phyloP scores from a whole-genome alignment of 2,329 filamentous ascomycete genomes.

The Lachnellula cervina region DNA sequence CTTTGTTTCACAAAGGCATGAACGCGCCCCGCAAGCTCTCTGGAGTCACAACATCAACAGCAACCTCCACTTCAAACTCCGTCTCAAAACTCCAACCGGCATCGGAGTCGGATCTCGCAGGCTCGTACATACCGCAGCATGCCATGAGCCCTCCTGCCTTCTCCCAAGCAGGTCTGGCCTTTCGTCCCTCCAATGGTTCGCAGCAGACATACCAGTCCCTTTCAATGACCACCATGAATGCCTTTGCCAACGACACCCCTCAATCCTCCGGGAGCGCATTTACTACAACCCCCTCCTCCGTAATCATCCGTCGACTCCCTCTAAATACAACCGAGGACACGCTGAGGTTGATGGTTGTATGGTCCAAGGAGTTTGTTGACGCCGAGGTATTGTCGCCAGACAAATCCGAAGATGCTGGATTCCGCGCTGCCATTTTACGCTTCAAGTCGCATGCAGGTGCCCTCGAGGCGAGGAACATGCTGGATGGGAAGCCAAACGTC shows the following conservation, averaged over 20 bases:
- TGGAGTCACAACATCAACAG: constrained; percentile 17
- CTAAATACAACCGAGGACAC: constrained; percentile 49
- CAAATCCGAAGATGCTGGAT: constrained; percentile 45
- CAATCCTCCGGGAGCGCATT: constrained; percentile 22
- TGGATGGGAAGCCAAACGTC: constrained; percentile 51
- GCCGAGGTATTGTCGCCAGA: constrained; percentile 48
- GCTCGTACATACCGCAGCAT: constrained; percentile 28
- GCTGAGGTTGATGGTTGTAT: constrained; percentile 53
- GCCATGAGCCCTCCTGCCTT: constrained; percentile 32
- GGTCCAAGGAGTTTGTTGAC: constrained; percentile 50
- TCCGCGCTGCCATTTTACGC: constrained; percentile 47
- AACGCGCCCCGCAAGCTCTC: constrained; percentile 18
- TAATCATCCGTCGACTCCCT: constrained; percentile 52
- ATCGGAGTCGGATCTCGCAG: constrained; percentile 21
- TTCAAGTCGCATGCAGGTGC: constrained; percentile 52
- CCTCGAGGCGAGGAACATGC: constrained; percentile 50
- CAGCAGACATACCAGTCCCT: constrained; percentile 29
- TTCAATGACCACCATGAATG: constrained; percentile 30
- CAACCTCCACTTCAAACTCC: constrained; percentile 2
- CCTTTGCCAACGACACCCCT: constrained; percentile 24
- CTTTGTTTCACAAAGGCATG: constrained; percentile 25
- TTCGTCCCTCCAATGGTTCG: constrained; percentile 27
- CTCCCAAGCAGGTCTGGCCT: constrained; percentile 29
- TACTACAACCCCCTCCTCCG: constrained; percentile 33
- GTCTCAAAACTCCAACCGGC: constrained; percentile 12